A percentile compares a stretch with the other conserved stretches of the same genome.
Conservation (phyloP, 129 eudicot genomes). For the Chrysanthemum lavandulifolium region DNA sequence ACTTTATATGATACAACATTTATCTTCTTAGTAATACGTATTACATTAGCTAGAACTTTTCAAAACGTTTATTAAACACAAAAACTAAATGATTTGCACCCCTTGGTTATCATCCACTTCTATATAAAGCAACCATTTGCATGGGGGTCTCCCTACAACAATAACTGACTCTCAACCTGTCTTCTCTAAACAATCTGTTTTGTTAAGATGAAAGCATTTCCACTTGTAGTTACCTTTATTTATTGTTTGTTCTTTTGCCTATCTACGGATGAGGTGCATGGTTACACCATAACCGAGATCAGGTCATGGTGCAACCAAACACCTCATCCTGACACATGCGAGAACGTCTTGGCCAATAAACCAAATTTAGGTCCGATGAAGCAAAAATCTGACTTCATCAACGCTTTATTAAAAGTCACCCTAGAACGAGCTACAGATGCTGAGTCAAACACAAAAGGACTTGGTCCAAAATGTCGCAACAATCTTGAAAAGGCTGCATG, state of each 20-base stretch:
- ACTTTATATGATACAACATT: too few relatives aligned
- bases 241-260: slow-evolving; percentile 23
- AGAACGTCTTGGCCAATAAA: slow-evolving; percentile 38
- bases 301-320: slow-evolving; percentile 71
- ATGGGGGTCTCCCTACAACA: slow-evolving; percentile 16
- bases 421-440: slow-evolving; percentile 43
- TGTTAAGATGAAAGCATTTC: slow-evolving; percentile 22
- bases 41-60: too few relatives aligned
- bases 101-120: slow-evolving; percentile 17
- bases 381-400: slow-evolving; percentile 49
- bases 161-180: slow-evolving; percentile 9
- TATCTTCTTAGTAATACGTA: too few relatives aligned
- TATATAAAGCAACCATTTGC: slow-evolving; percentile 30
- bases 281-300: slow-evolving; percentile 28
- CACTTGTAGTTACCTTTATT: slow-evolving; percentile 18
- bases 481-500: slow-evolving; percentile 57
- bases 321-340: slow-evolving; percentile 70
- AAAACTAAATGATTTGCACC: not conserved
- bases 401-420: slow-evolving; percentile 35
- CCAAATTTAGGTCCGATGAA: slow-evolving; percentile 39
- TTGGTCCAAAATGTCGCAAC: slow-evolving; percentile 49
- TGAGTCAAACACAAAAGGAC: slow-evolving; percentile 24
- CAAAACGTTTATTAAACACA: too few relatives aligned
- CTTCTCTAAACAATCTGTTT: slow-evolving; percentile 14
- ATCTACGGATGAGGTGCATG: slow-evolving; percentile 22